phyloP scores from a whole-genome alignment of 202 grass and related monocot species.

The Alloteropsis angusta region DNA sequence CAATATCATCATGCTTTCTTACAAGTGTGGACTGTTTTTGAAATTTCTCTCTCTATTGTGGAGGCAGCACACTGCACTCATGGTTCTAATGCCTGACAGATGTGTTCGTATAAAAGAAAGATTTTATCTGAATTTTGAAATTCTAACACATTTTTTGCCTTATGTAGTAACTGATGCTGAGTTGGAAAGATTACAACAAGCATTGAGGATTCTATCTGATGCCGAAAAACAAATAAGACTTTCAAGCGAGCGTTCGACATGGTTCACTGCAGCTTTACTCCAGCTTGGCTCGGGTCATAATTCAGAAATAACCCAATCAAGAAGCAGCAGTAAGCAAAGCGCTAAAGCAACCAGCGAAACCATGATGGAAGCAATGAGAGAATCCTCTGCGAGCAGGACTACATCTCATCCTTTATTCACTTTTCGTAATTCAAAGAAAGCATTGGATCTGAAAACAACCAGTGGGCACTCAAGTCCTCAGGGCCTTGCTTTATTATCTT shows the following conservation, averaged over 20 bases:
- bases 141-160: background rate
- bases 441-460: slow-evolving; percentile 33
- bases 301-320: slow-evolving; percentile 62
- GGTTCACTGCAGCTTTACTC: slow-evolving; percentile 91
- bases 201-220: slow-evolving; percentile 90
- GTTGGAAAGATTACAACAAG: slow-evolving; percentile 90
- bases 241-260: slow-evolving; percentile 86
- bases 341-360: slow-evolving; percentile 42
- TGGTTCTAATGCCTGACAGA: background rate
- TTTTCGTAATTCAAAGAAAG: slow-evolving; percentile 35
- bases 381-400: slow-evolving; percentile 46
- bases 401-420: slow-evolving; percentile 38
- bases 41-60: slow-evolving; percentile 4
- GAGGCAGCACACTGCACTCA: background rate
- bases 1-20: background rate
- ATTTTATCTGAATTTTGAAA: background rate
- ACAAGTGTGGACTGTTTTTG: background rate
- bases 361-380: slow-evolving; percentile 36
- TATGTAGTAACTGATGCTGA: slow-evolving; percentile 84
- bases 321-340: slow-evolving; percentile 53
- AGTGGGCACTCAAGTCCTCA: slow-evolving; percentile 35
- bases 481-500: slow-evolving; percentile 37
- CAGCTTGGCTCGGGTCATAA: slow-evolving; percentile 79
- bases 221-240: slow-evolving; percentile 90
- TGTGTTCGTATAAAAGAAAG: background rate